Evolutionary conservation across 371 early-diverging fungal species (phyloP).

Genomic region (Nematocida parisii): DNA sequence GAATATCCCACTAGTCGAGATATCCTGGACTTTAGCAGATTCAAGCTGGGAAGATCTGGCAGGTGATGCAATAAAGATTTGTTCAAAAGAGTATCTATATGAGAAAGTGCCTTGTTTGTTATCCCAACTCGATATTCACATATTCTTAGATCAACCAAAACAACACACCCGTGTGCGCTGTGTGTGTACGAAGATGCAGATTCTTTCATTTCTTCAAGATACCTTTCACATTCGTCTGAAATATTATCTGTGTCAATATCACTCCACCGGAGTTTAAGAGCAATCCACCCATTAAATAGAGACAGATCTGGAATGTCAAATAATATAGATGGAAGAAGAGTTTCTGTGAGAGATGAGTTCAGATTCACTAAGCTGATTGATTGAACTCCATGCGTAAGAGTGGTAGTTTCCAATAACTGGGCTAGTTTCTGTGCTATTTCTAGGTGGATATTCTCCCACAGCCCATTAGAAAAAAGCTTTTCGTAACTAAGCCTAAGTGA

Average conservation of each 20-base stretch:
- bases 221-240: slow-evolving; percentile 6
- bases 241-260: slow-evolving; percentile 25
- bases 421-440: slow-evolving; percentile 72
- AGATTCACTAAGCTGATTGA: background rate
- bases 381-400: background rate
- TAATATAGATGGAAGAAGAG: background rate
- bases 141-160: background rate
- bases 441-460: slow-evolving; percentile 98
- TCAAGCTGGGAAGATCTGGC: background rate
- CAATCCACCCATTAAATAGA: background rate
- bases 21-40: background rate
- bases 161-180: background rate
- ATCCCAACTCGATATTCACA: slow-evolving; percentile 1
- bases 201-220: slow-evolving; percentile 39
- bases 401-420: slow-evolving; percentile 77
- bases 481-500: slow-evolving; percentile 94
- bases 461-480: slow-evolving; percentile 95
- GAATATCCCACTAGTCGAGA: background rate
- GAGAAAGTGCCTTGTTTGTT: background rate
- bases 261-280: slow-evolving; percentile 21
- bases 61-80: background rate
- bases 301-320: slow-evolving; percentile 71
- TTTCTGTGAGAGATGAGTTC: background rate
- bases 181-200: slow-evolving; percentile 1
- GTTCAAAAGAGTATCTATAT: background rate